Evolutionary conservation across 768 basidiomycete genomes (phyloP), one percentile per base, ranked within the genome.

Genomic region (Epithele typhae): DNA sequence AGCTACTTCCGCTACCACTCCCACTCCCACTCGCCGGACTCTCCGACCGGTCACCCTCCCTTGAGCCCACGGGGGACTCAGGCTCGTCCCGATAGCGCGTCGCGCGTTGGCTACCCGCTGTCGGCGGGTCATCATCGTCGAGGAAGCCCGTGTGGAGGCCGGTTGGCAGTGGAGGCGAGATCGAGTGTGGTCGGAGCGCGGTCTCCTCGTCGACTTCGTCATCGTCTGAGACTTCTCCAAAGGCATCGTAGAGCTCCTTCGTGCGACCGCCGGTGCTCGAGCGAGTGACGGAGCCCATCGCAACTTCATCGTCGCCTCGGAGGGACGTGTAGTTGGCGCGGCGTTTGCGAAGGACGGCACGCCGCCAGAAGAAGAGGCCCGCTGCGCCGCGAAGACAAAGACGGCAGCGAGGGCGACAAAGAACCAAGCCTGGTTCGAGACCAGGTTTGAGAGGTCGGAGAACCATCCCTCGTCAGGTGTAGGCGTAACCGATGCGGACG

Each of bases 191-290:
- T 5, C 74, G 73, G 42, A 94, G 68, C 24, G 76, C 77, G 0
- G 83, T 82, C 52, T 75, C 74, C 60, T 93, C 92, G 57, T 89
- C 79, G 12, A 69, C 81, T 49, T 87, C 83, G 48, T 87, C 83
- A 37, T 90, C 87, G 50, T 91, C 92, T 24, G 84, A 87, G 22
- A 83, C 76, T 59, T 92, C 92, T 27, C 92, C 92, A 67, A 98
- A 98, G 15, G 95, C 94, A 65, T 98, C 93, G 59, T 97, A 98
- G 51, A 99, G 62, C 66, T 97, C 95, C 68, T 87, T 87, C 40
- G 92, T 87, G 14, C 58, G 53, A 25, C 62, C 55, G 11, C 65
- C 53, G 23, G 42, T 25, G 18, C 41, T 42, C 4, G 68, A 59
- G 19, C 72, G 64, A 17, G 77, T 72, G 24, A 96, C 64, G 4